Evolutionary conservation across 148 eudicot genomes (phyloP).

Genomic region (Tetragonia tetragonoides): DNA sequence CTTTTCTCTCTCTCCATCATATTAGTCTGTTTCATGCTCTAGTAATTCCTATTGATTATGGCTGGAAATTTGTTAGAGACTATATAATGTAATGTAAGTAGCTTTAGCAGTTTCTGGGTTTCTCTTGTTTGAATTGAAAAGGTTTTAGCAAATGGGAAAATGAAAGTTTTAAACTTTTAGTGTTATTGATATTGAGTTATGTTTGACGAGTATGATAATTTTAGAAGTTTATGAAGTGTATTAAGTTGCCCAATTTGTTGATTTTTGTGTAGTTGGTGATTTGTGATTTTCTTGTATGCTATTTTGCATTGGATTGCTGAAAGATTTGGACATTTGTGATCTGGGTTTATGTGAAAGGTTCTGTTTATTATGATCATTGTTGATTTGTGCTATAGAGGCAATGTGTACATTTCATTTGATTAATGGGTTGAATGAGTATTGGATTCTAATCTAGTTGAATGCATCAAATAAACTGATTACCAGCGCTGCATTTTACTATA

Average conservation of each 20-base stretch:
- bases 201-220: background rate
- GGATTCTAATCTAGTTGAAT: background rate
- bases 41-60: no score
- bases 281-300: background rate
- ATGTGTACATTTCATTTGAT: background rate
- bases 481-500: background rate
- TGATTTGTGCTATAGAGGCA: background rate
- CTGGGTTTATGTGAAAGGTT: background rate
- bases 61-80: background rate
- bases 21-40: background rate
- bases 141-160: background rate
- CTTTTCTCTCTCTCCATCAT: background rate
- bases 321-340: background rate
- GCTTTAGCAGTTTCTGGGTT: background rate
- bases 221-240: background rate
- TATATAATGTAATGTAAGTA: background rate
- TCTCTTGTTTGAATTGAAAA: background rate
- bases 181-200: background rate
- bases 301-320: background rate
- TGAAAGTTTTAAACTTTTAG: background rate
- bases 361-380: background rate
- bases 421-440: background rate
- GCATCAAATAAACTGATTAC: conserved; percentile 35
- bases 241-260: background rate
- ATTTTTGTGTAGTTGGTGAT: background rate